Percentiles rank a stretch among this genome's conserved stretches.
Conservation (phyloP, 352 stramenopile genomes). For the Phytophthora foliorum region DNA sequence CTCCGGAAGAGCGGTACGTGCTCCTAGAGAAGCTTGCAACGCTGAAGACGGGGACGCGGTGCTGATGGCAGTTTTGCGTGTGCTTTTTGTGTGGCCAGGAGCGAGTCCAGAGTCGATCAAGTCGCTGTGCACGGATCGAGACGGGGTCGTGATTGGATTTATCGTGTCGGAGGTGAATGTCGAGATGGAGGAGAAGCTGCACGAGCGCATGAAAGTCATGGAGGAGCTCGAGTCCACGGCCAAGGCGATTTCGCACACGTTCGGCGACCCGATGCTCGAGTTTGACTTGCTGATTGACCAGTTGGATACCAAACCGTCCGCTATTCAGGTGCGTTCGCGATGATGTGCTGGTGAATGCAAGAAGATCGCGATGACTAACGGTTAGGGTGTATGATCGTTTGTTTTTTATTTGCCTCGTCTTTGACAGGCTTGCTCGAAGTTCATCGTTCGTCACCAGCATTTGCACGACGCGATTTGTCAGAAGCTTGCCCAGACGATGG, state of each 20-base stretch:
- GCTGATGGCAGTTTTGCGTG: constrained; percentile 1
- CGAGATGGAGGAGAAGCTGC: constrained; percentile 83
- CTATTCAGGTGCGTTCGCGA: constrained; percentile 72
- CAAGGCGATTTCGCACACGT: constrained; percentile 81
- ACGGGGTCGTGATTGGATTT: constrained; percentile 89
- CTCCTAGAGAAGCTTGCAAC: not conserved
- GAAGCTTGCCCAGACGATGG: constrained; percentile 74
- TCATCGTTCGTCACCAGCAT: constrained; percentile 85
- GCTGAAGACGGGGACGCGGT: too few relatives aligned
- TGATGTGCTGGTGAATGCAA: constrained; percentile 4
- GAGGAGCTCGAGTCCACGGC: constrained; percentile 79
- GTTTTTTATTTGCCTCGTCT: not conserved
- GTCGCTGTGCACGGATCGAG: constrained; percentile 84
- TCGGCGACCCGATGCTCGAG: constrained; percentile 87
- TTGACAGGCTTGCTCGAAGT: constrained; percentile 81
- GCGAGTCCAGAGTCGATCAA: constrained; percentile 85
- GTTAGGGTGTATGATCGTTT: constrained; percentile 9
- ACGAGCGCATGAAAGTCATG: constrained; percentile 83
- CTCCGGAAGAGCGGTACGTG: constrained; percentile 81
- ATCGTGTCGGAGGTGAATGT: constrained; percentile 90
- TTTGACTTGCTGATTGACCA: constrained; percentile 89
- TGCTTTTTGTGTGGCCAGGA: constrained; percentile 47
- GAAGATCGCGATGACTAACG: constrained; percentile 19
- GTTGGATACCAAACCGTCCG: constrained; percentile 86
- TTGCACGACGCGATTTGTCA: constrained; percentile 76